Conservation (phyloP, 2,329 filamentous ascomycete genomes). For the Coccinonectria pachysandricola region DNA sequence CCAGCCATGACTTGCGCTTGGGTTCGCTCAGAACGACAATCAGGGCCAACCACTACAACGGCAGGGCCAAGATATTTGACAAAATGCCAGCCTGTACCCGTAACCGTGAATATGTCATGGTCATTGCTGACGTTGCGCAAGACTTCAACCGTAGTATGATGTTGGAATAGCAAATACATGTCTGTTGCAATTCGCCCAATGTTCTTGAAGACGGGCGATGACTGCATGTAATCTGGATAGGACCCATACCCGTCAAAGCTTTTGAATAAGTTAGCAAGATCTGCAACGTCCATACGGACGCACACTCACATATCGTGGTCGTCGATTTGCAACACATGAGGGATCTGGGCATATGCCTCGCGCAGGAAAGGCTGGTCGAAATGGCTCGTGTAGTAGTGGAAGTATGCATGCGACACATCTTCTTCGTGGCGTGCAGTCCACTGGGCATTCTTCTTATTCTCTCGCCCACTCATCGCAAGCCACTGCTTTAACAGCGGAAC, state of each 20-base stretch:
- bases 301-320: conserved; percentile 90
- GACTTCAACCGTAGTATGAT: conserved; percentile 91
- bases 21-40: conserved; percentile 85
- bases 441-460: conserved; percentile 76
- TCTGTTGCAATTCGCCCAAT: conserved; percentile 91
- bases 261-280: too few relatives aligned
- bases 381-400: conserved; percentile 97
- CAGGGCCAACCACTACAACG: conserved; percentile 79
- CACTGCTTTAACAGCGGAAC: conserved; percentile 89
- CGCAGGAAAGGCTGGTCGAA: conserved; percentile 93
- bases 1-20: conserved; percentile 89
- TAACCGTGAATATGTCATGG: conserved; percentile 88
- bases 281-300: too few relatives aligned
- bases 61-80: conserved; percentile 91
- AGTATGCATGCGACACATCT: conserved; percentile 91
- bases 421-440: conserved; percentile 96
- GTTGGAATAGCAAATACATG: conserved; percentile 97
- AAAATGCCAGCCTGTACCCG: conserved; percentile 97
- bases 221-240: conserved; percentile 97
- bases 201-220: conserved; percentile 95
- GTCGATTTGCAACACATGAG: conserved; percentile 84
- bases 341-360: conserved; percentile 95
- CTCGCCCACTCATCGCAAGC: conserved; percentile 85
- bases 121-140: conserved; percentile 83
- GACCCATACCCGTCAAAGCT: conserved; percentile 96